Evolutionary conservation across 2,329 filamentous ascomycete genomes (phyloP), one percentile per base, ranked within the genome.

Genomic region (Raffaelea ambrosiae): DNA sequence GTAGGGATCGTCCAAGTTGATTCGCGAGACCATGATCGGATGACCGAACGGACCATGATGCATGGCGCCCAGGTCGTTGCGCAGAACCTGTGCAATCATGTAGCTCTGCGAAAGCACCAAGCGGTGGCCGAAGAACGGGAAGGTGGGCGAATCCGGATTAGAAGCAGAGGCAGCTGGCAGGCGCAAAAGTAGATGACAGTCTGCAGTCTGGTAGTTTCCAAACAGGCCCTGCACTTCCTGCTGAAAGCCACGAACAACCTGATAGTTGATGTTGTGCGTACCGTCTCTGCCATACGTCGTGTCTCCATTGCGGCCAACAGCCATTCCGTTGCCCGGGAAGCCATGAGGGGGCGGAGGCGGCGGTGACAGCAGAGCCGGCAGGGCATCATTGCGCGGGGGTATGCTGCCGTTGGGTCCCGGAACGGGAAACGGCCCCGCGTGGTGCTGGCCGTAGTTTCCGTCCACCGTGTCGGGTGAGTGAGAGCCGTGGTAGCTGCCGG

Each of bases 401-500:
- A 50, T 36, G 29, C 31, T n/a, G 5, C 43, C 48, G 26, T 51
- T 53, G 8, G 31, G 49, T 13, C 19, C 33, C 0, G 47, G 48
- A 5, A 44, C 16, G 5, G 48, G 45, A 14, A 51, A 51, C 3
- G 47, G 39, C 2, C 47, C 50, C 13, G 10, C 40, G 10, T 46
- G 47, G 16, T 42, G 43, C 18, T 26, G 40, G n/a, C 21, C 46
- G 5, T 18, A 21, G 8, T 38, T 19, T 3, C 48, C 48, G 5
- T 46, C 49, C 3, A 35, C 23, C 16, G 48, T 48, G 39, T 55
- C 53, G 10, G 53, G 53, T 10, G 53, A 55, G 51, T 81, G 79
- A 3, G 79, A 82, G 33, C 73, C 78, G 48, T 80, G 79, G 56
- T 79, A 79, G 60, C 77, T 82, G 52, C 77, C 77, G 4, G 77